Base-by-base conservation (phyloP, 805 yeast species). In the Scheffersomyces spartinae region DNA sequence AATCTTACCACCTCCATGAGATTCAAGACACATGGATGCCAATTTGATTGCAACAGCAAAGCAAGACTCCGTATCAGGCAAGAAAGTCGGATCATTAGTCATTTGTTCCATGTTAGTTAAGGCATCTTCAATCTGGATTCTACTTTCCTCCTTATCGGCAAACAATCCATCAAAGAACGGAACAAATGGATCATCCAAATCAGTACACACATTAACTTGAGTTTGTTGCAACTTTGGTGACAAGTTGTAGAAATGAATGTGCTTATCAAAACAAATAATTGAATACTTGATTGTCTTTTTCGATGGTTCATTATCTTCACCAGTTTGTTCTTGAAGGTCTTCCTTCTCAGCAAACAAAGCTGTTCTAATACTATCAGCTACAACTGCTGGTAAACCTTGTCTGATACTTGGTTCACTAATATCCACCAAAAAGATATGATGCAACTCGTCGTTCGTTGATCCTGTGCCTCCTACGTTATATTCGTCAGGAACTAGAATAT, bases 1-100 rank as follows among this genome's bases (percentile, higher is more conserved):
- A 17, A 88, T 74, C 39, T 86, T 81, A 32, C 97, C 98, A 33
- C 91, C 91, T 6, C 91, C 94, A 17, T 64, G 64, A 13, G 55
- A 50, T 22, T 64, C 64, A 15, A 85, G 55, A 5, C 84, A 74
- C 26, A 68, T 43, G 38, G 63, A 54, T 0, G 93, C 88, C 2
- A 77, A 72, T 28, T 73, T 61, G 17, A 84, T 49, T 0, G 94
- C 95, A 3, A 82, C 70, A 1, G 95, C 93, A 43, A 70, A 79
- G 15, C 84, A 74, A 0, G 83, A 76, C 36, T 78, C 86, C 0
- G 74, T 50, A 17, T 60, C 65, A 5, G 47, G 42, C n/a, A 48
- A 28, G 3, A 45, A 44, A 27, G 62, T 59, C 23, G 55, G 58
- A 11, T 51, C 55, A 7, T 48, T 46, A 24, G 49, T 50, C 8